Evolutionary conservation across 176 grass and related monocot genomes (phyloP), one percentile per base, ranked within the genome.

Genomic region (Stipa capillata): DNA sequence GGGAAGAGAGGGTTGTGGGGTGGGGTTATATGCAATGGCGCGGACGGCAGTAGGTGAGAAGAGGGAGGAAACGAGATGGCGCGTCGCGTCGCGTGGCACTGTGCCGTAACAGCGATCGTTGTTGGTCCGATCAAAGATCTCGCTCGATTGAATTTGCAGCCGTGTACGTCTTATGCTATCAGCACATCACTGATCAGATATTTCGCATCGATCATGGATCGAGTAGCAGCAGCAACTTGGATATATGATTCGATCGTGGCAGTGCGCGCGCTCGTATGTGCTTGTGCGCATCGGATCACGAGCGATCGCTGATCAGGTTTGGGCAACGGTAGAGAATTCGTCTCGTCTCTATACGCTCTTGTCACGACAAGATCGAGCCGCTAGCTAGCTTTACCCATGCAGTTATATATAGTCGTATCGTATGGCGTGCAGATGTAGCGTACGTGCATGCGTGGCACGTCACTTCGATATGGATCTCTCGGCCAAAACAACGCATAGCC

Each of bases 51-150:
- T 80, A 84, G 86, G 86, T 80, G 62, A n/a, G 41, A n/a, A 34
- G 24, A n/a, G n/a, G n/a, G n/a, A n/a, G n/a, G n/a, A n/a, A 40
- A n/a, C n/a, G 65, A 47, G 75, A 53, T 88, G 80, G 81, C 74
- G 75, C 57, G 66, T 78, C 64, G 45, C 74, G 74, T 79, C 86
- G 81, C 66, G 86, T 18, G 12, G 68, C 32, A 76, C 81, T 67
- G 81, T 79, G 41, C 41, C 49, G 75, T 4, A 39, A 84, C 76
- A 42, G 61, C 61, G 35, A 84, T 43, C 34, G 61, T 83, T 72
- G 73, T 62, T 71, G 73, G 64, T 35, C 78, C 11, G 65, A 81
- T 58, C 18, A n/a, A 20, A 57, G 24, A 59, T 61, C 56, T 20
- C 32, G 7, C 28, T n/a, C n/a, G n/a, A n/a, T n/a, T n/a, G n/a